Base-by-base conservation (phyloP, 106 monocot genomes). In the Platanthera zijinensis region DNA sequence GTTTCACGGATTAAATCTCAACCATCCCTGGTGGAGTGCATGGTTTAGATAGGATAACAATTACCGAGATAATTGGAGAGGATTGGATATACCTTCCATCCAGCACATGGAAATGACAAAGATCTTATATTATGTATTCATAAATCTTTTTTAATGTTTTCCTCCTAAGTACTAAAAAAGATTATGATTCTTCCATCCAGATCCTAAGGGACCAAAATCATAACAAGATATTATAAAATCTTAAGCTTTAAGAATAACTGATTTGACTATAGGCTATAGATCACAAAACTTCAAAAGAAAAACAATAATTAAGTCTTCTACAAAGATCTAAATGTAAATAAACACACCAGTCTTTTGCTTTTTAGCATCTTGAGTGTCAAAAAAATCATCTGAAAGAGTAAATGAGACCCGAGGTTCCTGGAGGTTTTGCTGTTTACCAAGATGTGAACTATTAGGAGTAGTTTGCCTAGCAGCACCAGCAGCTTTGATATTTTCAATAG, bases 401-500 rank as follows among this genome's bases (percentile, higher is more conserved):
- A 94, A 86, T 76, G 90, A 75, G 56, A 82, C 49, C 14, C 47
- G 82, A 25, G 78, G 8, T 48, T 86, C 88, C 9, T 80, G 82
- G 18, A 75, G 8, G 13, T 80, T 83, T 21, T 57, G 51, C 51
- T 80, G 69, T 77, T 79, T 77, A 72, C 89, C 84, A n/a, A 64
- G 18, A 75, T 83, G 77, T 74, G 72, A 57, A 54, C 72, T 78
- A 53, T 51, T 78, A 12, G 64, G 14, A 52, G 69, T 72, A 77
- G 63, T 76, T 56, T 57, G 72, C 79, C 84, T 82, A 77, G 82
- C 80, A 77, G 91, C 89, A 74, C 78, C 63, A 74, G 80, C 64
- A 73, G 86, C 87, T 85, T 85, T 93, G 61, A 93, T 22, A 73
- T 88, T 88, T 66, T 92, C 87, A 85, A 95, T 89, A 77, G 95